Base-by-base conservation (phyloP, 371 early-diverging fungal species). In the Apophysomyces variabilis region DNA sequence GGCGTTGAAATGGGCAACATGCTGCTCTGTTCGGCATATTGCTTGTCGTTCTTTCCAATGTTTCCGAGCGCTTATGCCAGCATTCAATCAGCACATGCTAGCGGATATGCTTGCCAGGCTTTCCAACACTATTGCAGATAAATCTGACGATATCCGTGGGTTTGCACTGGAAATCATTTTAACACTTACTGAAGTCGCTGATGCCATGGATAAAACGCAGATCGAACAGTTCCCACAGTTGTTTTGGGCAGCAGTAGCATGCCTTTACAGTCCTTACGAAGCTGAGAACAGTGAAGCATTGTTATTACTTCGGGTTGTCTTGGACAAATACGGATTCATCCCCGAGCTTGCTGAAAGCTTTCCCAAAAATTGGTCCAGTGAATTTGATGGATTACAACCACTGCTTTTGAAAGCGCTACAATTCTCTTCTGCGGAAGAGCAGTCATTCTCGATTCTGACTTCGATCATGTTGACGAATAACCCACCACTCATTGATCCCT, bases 11-110 rank as follows among this genome's bases (percentile, higher is more conserved):
- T 96, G 95, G 95, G 96, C 94, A 0, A 94, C 95, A 16, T 85
- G 87, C 16, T 96, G 96, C 67, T 92, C 96, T 5, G 94, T 96
- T 6, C 89, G 95, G 1, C 93, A 95, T 66, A 85, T 95, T 18
- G 98, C 97, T 0, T 92, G 93, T 50, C 85, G 95, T 11, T 95
- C 96, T 0, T 89, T 96, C 64, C 95, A 95, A 66, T 88, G 94
- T 59, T 94, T 94, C 68, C 87, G 95, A 12, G 86, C 85, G 1
- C 66, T 97, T 26, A 87, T 85, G 76, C 95, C 96, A 8, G 76
- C 82, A 0, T 90, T 93, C 45, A 92, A 89, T 54, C 89, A 89
- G 50, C 82, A 85, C 60, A 94, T 94, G 90, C 71, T 95, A 26
- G 90, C 93, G 0, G 95, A 95, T 43, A 85, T 96, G 72, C 72